Percentiles rank a stretch among this genome's conserved stretches.
phyloP scores from a whole-genome alignment of 2,329 filamentous ascomycete genomes.

The Achaetomium macrosporum region DNA sequence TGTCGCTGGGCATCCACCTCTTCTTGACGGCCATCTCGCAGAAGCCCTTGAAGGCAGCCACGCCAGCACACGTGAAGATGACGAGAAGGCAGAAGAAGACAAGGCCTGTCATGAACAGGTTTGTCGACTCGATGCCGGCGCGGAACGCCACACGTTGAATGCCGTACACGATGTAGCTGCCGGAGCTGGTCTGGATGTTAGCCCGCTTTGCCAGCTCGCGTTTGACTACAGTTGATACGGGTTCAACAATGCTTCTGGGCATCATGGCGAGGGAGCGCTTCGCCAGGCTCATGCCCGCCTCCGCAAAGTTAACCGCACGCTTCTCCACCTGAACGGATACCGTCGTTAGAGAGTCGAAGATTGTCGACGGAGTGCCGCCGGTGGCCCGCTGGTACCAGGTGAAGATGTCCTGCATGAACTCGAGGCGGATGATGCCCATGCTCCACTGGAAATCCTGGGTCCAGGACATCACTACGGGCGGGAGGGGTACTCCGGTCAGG shows the following conservation, averaged over 20 bases:
- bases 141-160: slow-evolving; percentile 87
- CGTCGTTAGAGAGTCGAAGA: slow-evolving; percentile 66
- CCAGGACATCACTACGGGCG: slow-evolving; percentile 86
- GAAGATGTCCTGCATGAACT: slow-evolving; percentile 81
- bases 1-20: slow-evolving; percentile 74
- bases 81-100: slow-evolving; percentile 86
- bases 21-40: slow-evolving; percentile 71
- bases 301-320: slow-evolving; percentile 37
- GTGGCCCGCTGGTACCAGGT: slow-evolving; percentile 96
- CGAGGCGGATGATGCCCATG: slow-evolving; percentile 86
- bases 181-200: slow-evolving; percentile 48
- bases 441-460: slow-evolving; percentile 98
- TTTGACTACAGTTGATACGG: slow-evolving; percentile 27
- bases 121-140: slow-evolving; percentile 78
- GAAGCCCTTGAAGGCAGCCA: slow-evolving; percentile 72
- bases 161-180: slow-evolving; percentile 63
- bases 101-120: slow-evolving; percentile 88
- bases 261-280: slow-evolving; percentile 52
- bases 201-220: slow-evolving; percentile 45
- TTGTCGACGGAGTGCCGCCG: slow-evolving; percentile 73
- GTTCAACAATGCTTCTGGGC: slow-evolving; percentile 34
- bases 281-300: slow-evolving; percentile 38
- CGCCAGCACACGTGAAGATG: slow-evolving; percentile 63
- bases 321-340: slow-evolving; percentile 82
- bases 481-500: slow-evolving; percentile 72